Conservation (phyloP, 2,329 filamentous ascomycete species). For the Hortaea sp. region DNA sequence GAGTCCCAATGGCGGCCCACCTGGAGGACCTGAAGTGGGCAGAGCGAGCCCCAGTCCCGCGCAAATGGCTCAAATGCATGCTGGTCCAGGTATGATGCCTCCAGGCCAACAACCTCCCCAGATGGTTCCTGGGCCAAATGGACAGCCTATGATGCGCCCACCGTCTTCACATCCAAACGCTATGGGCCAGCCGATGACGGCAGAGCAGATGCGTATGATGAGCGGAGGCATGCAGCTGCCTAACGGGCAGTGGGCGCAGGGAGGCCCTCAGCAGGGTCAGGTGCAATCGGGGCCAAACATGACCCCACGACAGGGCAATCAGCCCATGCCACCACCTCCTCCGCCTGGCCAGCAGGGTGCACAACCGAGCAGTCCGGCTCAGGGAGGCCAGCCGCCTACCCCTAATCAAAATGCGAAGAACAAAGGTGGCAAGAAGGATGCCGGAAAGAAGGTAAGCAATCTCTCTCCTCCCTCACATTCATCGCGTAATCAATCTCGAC, state of each 20-base stretch:
- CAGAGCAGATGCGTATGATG: conserved; percentile 29
- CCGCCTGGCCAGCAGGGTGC: conserved; percentile 20
- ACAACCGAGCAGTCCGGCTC: conserved; percentile 38
- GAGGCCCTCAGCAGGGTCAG: conserved; percentile 20
- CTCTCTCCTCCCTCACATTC: not conserved
- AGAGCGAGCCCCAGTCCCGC: conserved; percentile 52
- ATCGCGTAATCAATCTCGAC: conserved; percentile 2
- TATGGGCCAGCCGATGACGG: conserved; percentile 28
- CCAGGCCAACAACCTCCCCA: conserved; percentile 10
- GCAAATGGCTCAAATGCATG: conserved; percentile 33
- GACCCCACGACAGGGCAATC: conserved; percentile 55
- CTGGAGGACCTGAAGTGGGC: conserved; percentile 39
- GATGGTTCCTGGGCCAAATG: conserved; percentile 34
- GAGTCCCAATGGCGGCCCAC: conserved; percentile 50
- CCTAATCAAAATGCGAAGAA: conserved; percentile 64
- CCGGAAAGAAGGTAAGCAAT: conserved; percentile 32
- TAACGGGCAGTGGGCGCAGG: conserved; percentile 8
- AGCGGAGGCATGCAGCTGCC: conserved; percentile 22
- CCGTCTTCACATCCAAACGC: conserved; percentile 54
- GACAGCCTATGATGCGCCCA: conserved; percentile 15
- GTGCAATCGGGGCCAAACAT: conserved; percentile 42
- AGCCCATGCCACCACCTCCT: conserved; percentile 35
- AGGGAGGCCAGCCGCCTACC: conserved; percentile 57
- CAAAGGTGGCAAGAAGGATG: conserved; percentile 65
- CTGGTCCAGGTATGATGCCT: conserved; percentile 31